A percentile compares a stretch with the other conserved stretches of the same genome.
These are phyloP conservation scores for Olyra latifolia DNA, from an alignment of 176 grass and related monocot species.

Conservation along the genomic window DNA sequence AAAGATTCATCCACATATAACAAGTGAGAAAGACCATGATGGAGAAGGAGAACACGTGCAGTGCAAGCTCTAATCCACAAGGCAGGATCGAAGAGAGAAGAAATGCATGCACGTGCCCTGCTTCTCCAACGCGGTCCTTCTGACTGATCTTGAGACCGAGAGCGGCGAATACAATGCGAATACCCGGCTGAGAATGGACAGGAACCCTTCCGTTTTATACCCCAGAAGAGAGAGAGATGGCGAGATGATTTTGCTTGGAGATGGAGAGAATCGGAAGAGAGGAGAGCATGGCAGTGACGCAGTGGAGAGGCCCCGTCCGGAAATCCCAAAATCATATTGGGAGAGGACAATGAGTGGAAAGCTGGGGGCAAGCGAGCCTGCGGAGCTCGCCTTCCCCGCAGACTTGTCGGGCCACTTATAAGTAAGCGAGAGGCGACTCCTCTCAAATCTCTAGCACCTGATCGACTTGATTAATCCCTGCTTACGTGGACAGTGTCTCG, in stretches of 20 bases:
- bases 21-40: conserved; percentile 47
- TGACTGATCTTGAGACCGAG: background rate
- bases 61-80: background rate
- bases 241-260: background rate
- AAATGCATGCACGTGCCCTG: conserved; percentile 61
- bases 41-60: conserved; percentile 65
- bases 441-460: background rate
- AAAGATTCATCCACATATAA: background rate
- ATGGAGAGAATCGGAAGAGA: background rate
- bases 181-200: background rate
- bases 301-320: background rate
- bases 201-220: conserved; percentile 1
- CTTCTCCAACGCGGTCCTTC: conserved; percentile 55
- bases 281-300: background rate
- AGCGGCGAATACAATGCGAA: conserved; percentile 13
- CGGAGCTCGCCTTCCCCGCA: background rate
- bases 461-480: background rate
- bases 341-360: background rate
- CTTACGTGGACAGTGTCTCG: background rate
- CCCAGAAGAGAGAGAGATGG: background rate
- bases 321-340: conserved; percentile 21
- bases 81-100: background rate
- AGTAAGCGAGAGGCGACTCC: conserved; percentile 2
- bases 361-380: conserved; percentile 1
- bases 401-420: conserved; percentile 32